These are phyloP conservation scores for Paradendryphiella salina DNA, from an alignment of 2,329 filamentous ascomycete species.

Conservation along the genomic window DNA sequence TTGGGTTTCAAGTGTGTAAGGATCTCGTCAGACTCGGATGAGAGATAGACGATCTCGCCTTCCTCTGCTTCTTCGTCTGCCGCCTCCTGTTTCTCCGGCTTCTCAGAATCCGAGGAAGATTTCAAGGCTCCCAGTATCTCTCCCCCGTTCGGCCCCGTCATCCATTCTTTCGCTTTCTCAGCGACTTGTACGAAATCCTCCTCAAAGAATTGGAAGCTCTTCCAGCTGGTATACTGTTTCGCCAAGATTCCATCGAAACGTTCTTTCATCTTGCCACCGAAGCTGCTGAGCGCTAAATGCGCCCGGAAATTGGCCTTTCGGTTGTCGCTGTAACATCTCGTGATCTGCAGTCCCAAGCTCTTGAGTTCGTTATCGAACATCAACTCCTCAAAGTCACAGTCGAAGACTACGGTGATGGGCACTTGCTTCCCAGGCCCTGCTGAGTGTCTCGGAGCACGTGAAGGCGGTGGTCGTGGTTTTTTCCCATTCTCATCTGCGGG, in stretches of 20 bases:
- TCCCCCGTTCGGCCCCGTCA: conserved; percentile 64
- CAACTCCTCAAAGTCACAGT: conserved; percentile 88
- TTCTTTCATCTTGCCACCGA: conserved; percentile 71
- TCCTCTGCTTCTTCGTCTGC: conserved; percentile 29
- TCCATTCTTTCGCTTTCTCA: conserved; percentile 66
- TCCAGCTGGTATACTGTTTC: conserved; percentile 77
- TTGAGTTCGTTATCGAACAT: conserved; percentile 87
- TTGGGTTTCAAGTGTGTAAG: conserved; percentile 82
- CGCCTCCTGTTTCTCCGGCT: conserved; percentile 48
- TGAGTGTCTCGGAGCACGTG: conserved; percentile 23
- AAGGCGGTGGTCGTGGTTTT: conserved; percentile 21
- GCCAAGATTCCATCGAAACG: conserved; percentile 77
- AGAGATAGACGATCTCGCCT: conserved; percentile 80
- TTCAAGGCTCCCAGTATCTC: conserved; percentile 63
- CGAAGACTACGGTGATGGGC: conserved; percentile 79
- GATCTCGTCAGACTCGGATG: conserved; percentile 86
- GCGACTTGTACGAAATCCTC: conserved; percentile 74
- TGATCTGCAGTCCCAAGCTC: conserved; percentile 81
- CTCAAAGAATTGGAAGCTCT: conserved; percentile 71
- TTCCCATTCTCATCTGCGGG: conserved; percentile 29
- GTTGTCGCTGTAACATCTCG: conserved; percentile 88
- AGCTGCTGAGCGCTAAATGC: conserved; percentile 77
- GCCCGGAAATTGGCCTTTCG: conserved; percentile 66
- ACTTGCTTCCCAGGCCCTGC: conserved; percentile 58
- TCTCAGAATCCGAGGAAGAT: conserved; percentile 19